Base-by-base conservation (phyloP, 1,284 basidiomycete genomes). In the Austroboletus novae-zelandiae region DNA sequence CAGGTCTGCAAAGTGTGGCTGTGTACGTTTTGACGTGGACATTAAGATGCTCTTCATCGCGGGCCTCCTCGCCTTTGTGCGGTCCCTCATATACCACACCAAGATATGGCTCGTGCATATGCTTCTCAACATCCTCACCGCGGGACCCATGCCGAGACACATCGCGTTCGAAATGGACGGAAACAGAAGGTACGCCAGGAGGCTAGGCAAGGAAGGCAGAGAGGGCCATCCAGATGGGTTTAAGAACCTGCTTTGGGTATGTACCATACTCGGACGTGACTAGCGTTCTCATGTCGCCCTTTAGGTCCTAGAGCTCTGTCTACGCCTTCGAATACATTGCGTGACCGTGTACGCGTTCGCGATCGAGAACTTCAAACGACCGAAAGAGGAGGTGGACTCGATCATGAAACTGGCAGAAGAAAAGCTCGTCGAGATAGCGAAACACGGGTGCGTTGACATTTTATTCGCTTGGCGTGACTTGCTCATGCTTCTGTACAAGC, bases 121-220 rank as follows among this genome's bases (percentile, higher is more conserved):
- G 14, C 64, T 91, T 20, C 75, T 93, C 47, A 70, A 72, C 47
- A 71, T 91, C 23, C 77, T 95, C 35, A 74, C 85, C 0, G 75
- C 86, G 7, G 96, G 95, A 0, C 96, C 97, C 1, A 78, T 97
- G 18, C 97, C 97, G 0, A 71, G 77, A 39, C 97, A 99, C 74
- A 81, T 99, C 39, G 95, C 91, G 3, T 96, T 99, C 66, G 89
- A 98, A 34, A 97, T 99, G 94, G 97, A 99, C 62, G 97, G 97
- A 5, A 99, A 99, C 69, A 77, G 97, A 46, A 79, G 97, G 6
- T 98, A 91, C 66, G 96, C 97, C 0, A 78, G 89, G n/a, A 75
- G 69, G 56, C 74, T 81, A 18, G 80, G 85, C 7, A 79, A 84
- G 64, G 69, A 78, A 30, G 79, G 91, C 9, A 72, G 76, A 31